These are phyloP conservation scores for Rosellinia necatrix DNA, from an alignment of 2,329 filamentous ascomycete species.

Conservation along the genomic window DNA sequence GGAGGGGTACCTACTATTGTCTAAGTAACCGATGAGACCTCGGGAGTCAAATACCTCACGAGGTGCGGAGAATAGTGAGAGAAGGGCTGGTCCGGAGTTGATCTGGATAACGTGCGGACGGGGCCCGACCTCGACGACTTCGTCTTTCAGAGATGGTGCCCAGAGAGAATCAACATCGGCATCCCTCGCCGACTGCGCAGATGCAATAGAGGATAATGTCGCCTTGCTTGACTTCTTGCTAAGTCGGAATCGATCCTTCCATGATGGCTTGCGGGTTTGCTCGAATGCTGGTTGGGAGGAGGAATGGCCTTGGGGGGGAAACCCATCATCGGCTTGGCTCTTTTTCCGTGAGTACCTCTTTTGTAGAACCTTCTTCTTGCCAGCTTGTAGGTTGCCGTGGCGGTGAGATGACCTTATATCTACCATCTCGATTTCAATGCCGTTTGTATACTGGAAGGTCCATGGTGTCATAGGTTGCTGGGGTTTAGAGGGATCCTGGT, in stretches of 20 bases:
- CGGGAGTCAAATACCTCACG: slow-evolving; percentile 26
- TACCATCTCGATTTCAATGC: slow-evolving; percentile 33
- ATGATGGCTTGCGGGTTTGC: slow-evolving; percentile 12
- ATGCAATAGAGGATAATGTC: slow-evolving; percentile 50
- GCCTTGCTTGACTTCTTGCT: slow-evolving; percentile 38
- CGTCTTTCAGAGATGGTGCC: slow-evolving; percentile 15
- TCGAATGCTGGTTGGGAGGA: slow-evolving; percentile 9
- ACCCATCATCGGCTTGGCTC: slow-evolving; percentile 11
- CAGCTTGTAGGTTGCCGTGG: slow-evolving; percentile 29
- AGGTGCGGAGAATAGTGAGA: slow-evolving; percentile 26
- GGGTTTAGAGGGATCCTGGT: slow-evolving; percentile 19
- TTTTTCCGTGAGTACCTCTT: slow-evolving; percentile 16
- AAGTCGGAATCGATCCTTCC: slow-evolving; percentile 23
- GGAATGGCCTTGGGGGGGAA: background rate
- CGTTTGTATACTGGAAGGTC: slow-evolving; percentile 32
- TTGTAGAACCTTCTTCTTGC: slow-evolving; percentile 26
- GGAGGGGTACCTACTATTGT: slow-evolving; percentile 20
- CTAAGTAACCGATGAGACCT: slow-evolving; percentile 28
- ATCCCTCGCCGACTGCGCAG: slow-evolving; percentile 47
- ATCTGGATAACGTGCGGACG: slow-evolving; percentile 30
- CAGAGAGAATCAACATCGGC: slow-evolving; percentile 31
- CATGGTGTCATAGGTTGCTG: slow-evolving; percentile 24
- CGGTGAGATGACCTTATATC: slow-evolving; percentile 31
- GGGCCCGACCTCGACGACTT: slow-evolving; percentile 22
- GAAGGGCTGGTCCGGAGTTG: slow-evolving; percentile 26